These are phyloP conservation scores for Scheffersomyces illinoinensis DNA, from an alignment of 1,139 yeast species.

Conservation along the genomic window DNA sequence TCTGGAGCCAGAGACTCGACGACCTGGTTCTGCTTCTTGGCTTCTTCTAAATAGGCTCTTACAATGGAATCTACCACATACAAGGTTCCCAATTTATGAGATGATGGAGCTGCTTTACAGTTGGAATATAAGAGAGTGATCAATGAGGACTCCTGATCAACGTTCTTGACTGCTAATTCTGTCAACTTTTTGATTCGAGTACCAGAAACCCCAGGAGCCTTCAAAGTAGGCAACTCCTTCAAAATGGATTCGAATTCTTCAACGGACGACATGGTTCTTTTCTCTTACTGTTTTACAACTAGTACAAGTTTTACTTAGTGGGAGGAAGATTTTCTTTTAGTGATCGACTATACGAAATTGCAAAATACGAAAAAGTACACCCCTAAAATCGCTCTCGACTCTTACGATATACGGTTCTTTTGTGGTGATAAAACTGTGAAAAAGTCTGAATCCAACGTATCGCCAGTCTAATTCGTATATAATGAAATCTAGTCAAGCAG, in stretches of 20 bases:
- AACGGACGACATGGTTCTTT: constrained; percentile 30
- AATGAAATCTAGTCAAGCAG: background rate
- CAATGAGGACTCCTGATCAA: constrained; percentile 57
- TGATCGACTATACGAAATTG: background rate
- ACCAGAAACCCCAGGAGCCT: constrained; percentile 95
- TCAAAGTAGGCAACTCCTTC: constrained; percentile 71
- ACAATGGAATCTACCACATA: constrained; percentile 92
- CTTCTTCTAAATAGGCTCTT: constrained; percentile 80
- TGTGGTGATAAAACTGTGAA: background rate
- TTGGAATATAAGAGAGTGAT: constrained; percentile 63
- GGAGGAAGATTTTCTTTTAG: background rate
- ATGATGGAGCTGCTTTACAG: constrained; percentile 71
- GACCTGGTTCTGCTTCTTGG: constrained; percentile 52
- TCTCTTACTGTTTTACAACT: background rate
- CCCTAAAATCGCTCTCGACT: background rate
- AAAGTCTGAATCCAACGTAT: background rate
- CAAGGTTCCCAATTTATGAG: constrained; percentile 87
- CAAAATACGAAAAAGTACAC: background rate
- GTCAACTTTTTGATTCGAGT: constrained; percentile 87
- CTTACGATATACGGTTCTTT: background rate
- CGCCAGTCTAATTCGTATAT: background rate
- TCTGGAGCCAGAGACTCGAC: constrained; percentile 53
- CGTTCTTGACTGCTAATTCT: constrained; percentile 73
- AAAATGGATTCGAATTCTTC: constrained; percentile 71
- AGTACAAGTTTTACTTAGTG: background rate